Evolutionary conservation across 2,329 filamentous ascomycete species (phyloP).

Genomic region (Fusarium scirpi): DNA sequence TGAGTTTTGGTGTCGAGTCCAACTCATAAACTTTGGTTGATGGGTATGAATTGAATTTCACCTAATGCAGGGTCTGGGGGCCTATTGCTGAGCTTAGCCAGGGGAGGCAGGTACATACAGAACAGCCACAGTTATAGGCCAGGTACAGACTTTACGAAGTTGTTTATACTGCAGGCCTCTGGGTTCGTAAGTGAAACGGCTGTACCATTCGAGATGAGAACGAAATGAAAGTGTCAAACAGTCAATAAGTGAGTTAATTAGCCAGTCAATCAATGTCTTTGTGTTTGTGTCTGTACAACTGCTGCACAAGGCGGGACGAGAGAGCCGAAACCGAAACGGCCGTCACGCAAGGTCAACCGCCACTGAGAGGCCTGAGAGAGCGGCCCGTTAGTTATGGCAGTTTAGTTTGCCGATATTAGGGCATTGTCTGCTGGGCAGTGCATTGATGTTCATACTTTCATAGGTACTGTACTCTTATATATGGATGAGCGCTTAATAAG

Average conservation of each 20-base stretch:
- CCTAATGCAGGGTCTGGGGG: conserved; percentile 23
- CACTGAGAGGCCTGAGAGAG: conserved; percentile 20
- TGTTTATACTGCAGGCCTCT: background rate
- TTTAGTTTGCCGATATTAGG: background rate
- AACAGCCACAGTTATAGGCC: conserved; percentile 14
- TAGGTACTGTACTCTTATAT: background rate
- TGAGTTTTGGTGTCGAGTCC: background rate
- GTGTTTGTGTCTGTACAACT: conserved; percentile 8
- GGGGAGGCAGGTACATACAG: conserved; percentile 11
- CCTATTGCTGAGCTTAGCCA: conserved; percentile 7
- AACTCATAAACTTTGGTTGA: background rate
- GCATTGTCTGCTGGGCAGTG: background rate
- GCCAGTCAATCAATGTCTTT: background rate
- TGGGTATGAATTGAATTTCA: conserved; percentile 2
- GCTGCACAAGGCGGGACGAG: conserved; percentile 25
- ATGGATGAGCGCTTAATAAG: conserved; percentile 16
- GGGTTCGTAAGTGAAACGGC: conserved; percentile 20
- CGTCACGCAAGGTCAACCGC: conserved; percentile 16
- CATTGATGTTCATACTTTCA: conserved; percentile 9
- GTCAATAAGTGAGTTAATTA: background rate
- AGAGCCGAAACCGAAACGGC: conserved; percentile 21
- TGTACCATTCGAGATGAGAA: conserved; percentile 25
- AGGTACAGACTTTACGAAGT: background rate
- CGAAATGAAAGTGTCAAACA: conserved; percentile 19
- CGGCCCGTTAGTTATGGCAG: conserved; percentile 10